phyloP scores from a whole-genome alignment of 495 filamentous ascomycete species.

The Aspergillus saccharolyticus region DNA sequence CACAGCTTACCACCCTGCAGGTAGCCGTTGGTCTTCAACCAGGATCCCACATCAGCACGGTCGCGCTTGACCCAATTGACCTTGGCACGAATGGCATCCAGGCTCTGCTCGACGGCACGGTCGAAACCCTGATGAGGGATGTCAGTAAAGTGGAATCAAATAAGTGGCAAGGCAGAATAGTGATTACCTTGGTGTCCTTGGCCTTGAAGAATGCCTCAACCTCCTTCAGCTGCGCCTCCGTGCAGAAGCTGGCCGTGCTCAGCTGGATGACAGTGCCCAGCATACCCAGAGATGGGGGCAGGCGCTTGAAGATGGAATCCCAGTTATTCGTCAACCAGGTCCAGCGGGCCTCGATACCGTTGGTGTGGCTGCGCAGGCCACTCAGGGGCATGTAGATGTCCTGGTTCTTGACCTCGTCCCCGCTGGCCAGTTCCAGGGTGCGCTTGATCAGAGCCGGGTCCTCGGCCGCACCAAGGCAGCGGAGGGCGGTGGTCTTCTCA shows the following conservation, averaged over 20 bases:
- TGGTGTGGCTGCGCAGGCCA: constrained; percentile 69
- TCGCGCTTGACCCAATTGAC: constrained; percentile 59
- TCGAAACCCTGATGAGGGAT: constrained; percentile 44
- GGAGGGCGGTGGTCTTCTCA: constrained; percentile 92
- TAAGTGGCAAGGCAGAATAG: not conserved
- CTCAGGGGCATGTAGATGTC: constrained; percentile 87
- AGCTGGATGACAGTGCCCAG: constrained; percentile 80
- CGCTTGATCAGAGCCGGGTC: constrained; percentile 73
- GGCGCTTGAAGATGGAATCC: constrained; percentile 69
- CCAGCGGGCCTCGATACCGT: constrained; percentile 79
- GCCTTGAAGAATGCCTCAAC: constrained; percentile 76
- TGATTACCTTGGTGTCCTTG: constrained; percentile 69
- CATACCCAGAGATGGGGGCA: constrained; percentile 76
- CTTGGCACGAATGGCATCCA: constrained; percentile 57
- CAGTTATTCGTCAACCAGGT: constrained; percentile 82
- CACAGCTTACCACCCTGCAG: constrained; percentile 41
- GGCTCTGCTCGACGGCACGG: constrained; percentile 56
- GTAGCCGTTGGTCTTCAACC: constrained; percentile 56
- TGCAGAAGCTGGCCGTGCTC: constrained; percentile 76
- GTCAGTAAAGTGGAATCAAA: not conserved
- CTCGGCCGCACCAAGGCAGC: constrained; percentile 75
- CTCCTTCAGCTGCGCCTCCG: constrained; percentile 63
- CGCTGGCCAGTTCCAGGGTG: constrained; percentile 69
- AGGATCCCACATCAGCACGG: constrained; percentile 52
- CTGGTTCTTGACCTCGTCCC: constrained; percentile 87